These are phyloP conservation scores for Pseudogymnoascus sp. DNA, from an alignment of 2,329 filamentous ascomycete genomes.

Conservation along the genomic window DNA sequence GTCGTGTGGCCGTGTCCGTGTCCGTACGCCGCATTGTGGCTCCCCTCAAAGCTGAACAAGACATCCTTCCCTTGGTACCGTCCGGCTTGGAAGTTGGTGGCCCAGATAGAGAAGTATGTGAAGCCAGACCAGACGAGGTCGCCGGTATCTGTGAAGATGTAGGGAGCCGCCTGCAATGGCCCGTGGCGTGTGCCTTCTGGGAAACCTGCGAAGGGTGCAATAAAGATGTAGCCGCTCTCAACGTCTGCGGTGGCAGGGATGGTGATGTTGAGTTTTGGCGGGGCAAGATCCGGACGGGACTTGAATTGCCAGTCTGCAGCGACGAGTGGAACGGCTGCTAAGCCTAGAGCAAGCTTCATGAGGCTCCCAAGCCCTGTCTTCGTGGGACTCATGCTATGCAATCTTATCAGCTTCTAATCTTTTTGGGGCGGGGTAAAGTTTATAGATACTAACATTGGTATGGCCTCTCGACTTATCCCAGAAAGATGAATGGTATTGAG, in stretches of 20 bases:
- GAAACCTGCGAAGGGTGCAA: constrained; percentile 32
- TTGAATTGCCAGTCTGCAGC: constrained; percentile 39
- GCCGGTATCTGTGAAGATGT: constrained; percentile 47
- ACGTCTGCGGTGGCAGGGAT: constrained; percentile 34
- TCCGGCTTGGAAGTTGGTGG: constrained; percentile 42
- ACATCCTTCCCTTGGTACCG: constrained; percentile 44
- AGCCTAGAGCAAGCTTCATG: background rate
- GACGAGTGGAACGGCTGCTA: background rate
- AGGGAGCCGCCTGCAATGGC: constrained; percentile 44
- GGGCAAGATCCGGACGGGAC: constrained; percentile 39
- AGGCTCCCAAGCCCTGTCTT: background rate
- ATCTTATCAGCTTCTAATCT: background rate
- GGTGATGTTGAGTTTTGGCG: constrained; percentile 38
- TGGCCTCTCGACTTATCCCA: background rate
- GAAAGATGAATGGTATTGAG: background rate
- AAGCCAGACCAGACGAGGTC: constrained; percentile 51
- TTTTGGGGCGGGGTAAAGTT: background rate
- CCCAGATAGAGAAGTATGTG: constrained; percentile 43
- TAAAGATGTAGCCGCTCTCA: constrained; percentile 37
- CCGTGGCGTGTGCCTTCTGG: constrained; percentile 35
- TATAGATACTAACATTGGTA: background rate
- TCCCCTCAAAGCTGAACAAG: constrained; percentile 46
- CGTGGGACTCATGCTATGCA: background rate
- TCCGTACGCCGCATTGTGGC: constrained; percentile 42
- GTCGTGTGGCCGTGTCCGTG: constrained; percentile 47